These are phyloP conservation scores for Penicillium olsonii DNA, from an alignment of 2,329 filamentous ascomycete species.

Conservation along the genomic window DNA sequence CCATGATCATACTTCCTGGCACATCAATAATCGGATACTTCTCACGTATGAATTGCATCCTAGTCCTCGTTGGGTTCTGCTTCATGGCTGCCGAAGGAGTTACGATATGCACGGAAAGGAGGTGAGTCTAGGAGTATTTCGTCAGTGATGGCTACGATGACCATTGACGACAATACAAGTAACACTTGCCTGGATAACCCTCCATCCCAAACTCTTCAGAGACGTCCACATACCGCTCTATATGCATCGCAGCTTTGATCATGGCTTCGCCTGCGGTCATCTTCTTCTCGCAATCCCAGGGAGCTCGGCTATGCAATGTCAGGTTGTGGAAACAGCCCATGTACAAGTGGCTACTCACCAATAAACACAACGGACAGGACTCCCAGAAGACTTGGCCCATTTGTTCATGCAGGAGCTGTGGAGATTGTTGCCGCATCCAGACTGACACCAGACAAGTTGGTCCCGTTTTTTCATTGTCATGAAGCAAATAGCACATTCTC, in stretches of 20 bases:
- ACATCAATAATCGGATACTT: too few species aligned
- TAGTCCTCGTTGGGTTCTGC: too few species aligned
- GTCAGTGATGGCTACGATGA: too few species aligned
- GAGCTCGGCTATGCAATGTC: conserved; percentile 32
- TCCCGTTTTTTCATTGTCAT: conserved; percentile 53
- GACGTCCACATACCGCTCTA: conserved; percentile 50
- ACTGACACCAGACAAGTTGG: conserved; percentile 59
- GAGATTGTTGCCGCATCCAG: conserved; percentile 64
- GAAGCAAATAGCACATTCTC: conserved; percentile 65
- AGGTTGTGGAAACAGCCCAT: not conserved
- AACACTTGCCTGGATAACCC: conserved; percentile 37
- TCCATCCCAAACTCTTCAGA: conserved; percentile 45
- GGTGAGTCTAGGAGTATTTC: too few species aligned
- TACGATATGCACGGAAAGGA: too few species aligned
- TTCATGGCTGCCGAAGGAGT: too few species aligned
- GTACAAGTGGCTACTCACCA: conserved; percentile 39
- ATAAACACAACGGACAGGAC: conserved; percentile 45
- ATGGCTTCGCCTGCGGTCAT: not conserved
- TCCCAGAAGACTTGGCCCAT: conserved; percentile 46
- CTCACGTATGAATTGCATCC: too few species aligned
- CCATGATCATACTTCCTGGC: too few species aligned
- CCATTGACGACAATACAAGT: too few species aligned
- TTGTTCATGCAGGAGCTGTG: conserved; percentile 59
- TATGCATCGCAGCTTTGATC: conserved; percentile 18
- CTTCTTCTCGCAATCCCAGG: not conserved